Evolutionary conservation across 148 eudicot species (phyloP).

Genomic region (Rhododendron ovatum): DNA sequence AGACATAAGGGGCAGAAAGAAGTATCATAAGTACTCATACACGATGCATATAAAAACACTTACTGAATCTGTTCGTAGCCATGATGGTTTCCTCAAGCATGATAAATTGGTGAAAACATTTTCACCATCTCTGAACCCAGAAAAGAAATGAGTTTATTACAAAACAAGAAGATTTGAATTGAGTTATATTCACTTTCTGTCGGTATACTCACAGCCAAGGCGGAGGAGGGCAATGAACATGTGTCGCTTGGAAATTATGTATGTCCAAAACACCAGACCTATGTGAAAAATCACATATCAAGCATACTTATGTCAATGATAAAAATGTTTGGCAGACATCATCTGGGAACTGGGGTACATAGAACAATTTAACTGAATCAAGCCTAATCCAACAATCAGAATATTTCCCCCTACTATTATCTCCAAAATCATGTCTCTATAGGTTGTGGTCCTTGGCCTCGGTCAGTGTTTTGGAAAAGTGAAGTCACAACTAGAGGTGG

Average conservation of each 20-base stretch:
- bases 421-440: neutral
- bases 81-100: constrained; percentile 63
- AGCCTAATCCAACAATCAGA: neutral
- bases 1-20: neutral
- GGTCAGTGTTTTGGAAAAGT: neutral
- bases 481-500: neutral
- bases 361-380: neutral
- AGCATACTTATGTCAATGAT: neutral
- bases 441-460: neutral
- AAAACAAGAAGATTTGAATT: neutral
- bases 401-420: too few relatives aligned
- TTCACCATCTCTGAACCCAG: constrained; percentile 40
- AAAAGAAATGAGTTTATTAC: neutral
- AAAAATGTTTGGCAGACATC: neutral
- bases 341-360: neutral
- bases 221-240: constrained; percentile 98
- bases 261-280: constrained; percentile 94
- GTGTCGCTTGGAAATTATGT: constrained; percentile 62
- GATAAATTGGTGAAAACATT: constrained; percentile 29
- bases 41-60: constrained; percentile 11
- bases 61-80: constrained; percentile 68
- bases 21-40: neutral
- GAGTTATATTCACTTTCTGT: neutral
- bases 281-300: constrained; percentile 5
- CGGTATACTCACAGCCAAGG: constrained; percentile 76